phyloP scores from a whole-genome alignment of 257 asterid species.

The Gentiana dahurica region DNA sequence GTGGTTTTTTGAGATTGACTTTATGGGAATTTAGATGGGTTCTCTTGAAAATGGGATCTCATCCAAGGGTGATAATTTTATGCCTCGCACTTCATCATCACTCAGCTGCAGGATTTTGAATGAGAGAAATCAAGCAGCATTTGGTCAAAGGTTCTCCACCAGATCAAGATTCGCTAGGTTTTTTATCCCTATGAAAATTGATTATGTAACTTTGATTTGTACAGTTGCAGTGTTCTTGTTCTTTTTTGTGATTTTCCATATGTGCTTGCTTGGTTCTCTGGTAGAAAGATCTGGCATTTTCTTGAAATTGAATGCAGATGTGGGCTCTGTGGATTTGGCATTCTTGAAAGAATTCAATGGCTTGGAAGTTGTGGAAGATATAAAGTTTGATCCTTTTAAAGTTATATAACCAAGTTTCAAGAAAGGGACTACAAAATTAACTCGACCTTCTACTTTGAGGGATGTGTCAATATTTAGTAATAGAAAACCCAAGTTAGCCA shows the following conservation, averaged over 20 bases:
- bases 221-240: conserved; percentile 46
- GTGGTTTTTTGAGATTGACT: conserved; percentile 4
- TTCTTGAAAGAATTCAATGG: conserved; percentile 38
- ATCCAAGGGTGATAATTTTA: conserved; percentile 39
- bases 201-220: conserved; percentile 49
- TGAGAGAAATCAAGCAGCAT: conserved; percentile 11
- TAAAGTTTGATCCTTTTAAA: conserved; percentile 47
- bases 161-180: conserved; percentile 84
- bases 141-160: conserved; percentile 31
- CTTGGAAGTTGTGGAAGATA: conserved; percentile 69
- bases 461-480: conserved; percentile 42
- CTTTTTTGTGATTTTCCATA: conserved; percentile 52
- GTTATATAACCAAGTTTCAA: conserved; percentile 40
- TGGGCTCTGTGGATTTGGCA: conserved; percentile 26
- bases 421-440: conserved; percentile 23
- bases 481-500: conserved; percentile 63
- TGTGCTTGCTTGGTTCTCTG: conserved; percentile 49
- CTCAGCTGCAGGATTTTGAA: conserved; percentile 12
- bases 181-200: conserved; percentile 38
- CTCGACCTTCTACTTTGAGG: conserved; percentile 30
- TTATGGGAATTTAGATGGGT: conserved; percentile 75
- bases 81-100: conserved; percentile 34
- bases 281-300: conserved; percentile 30
- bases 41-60: conserved; percentile 50
- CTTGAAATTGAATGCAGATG: conserved; percentile 15